Evolutionary conservation across 2,329 filamentous ascomycete genomes (phyloP), one percentile per base, ranked within the genome.

Genomic region (Pestalotiopsis sp.): DNA sequence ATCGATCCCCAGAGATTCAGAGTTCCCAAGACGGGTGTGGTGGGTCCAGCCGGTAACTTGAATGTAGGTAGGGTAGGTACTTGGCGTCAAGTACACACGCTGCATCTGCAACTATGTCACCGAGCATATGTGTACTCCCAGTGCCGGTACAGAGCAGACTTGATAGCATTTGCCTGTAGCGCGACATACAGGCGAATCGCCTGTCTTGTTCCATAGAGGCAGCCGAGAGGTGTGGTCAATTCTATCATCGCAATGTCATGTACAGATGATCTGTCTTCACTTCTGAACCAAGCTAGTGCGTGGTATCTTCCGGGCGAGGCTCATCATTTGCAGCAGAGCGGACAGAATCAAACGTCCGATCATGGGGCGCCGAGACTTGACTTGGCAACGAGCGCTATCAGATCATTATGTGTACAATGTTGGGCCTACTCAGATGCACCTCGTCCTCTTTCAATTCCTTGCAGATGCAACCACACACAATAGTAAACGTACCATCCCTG

Each of bases 1-100:
- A 52, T 52, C 44, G 20, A n/a, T 52, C 44, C 44, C 44, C 44
- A 52, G 44, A 52, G 44, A 20, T 52, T 52, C 44, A 52, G 30
- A 52, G 44, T 61, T 61, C 24, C 58, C n/a, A 60, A 39, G 26
- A 35, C 30, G 58, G 58, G 58, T 61, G 58, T 24, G 22, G 58
- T 61, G 58, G 56, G 56, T 20, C 56, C 22, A 14, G 22, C 22
- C n/a, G n/a, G 24, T 22, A 58, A n/a, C n/a, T n/a, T n/a, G n/a
- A n/a, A n/a, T n/a, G n/a, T n/a, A n/a, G n/a, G n/a, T n/a, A n/a
- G n/a, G n/a, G 24, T 22, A 58, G 22, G 40, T 44, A 52, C 44
- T 52, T 52, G 40, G 17, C 3, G 44, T 17, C 44, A 20, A 20
- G 20, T n/a, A n/a, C 44, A n/a, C 7, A 22, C n/a, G 6, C 17